Percentiles rank a stretch among this genome's conserved stretches.
Evolutionary conservation across 768 basidiomycete genomes (phyloP).

Genomic region (Leccinum uliginosum): DNA sequence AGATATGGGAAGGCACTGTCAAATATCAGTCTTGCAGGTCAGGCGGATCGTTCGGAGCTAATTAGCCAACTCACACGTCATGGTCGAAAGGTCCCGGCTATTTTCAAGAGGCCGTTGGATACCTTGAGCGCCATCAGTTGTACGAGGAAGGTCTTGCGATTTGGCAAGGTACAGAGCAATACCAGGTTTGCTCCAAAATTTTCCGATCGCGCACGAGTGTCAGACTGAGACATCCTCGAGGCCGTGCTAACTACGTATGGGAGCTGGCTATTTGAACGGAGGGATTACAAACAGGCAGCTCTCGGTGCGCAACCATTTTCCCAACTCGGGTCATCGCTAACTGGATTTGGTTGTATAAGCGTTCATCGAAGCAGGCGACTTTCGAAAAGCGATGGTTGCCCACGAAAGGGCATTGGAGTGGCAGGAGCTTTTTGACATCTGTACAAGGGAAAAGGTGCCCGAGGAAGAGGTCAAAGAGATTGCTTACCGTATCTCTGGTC

Average conservation of each 20-base stretch:
- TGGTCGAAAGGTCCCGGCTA: slow-evolving; percentile 55
- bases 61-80: slow-evolving; percentile 3
- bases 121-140: slow-evolving; percentile 74
- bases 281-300: slow-evolving; percentile 82
- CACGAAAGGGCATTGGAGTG: slow-evolving; percentile 86
- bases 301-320: slow-evolving; percentile 46
- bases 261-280: slow-evolving; percentile 79
- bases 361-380: slow-evolving; percentile 63
- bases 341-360: slow-evolving; percentile 38
- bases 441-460: slow-evolving; percentile 44
- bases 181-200: slow-evolving; percentile 45
- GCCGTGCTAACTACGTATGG: slow-evolving; percentile 72
- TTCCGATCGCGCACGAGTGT: neutral
- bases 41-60: slow-evolving; percentile 5
- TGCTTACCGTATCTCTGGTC: slow-evolving; percentile 79
- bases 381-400: slow-evolving; percentile 76
- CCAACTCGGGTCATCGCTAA: neutral
- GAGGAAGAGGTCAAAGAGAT: slow-evolving; percentile 57
- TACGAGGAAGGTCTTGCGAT: slow-evolving; percentile 70
- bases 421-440: slow-evolving; percentile 88
- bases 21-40: slow-evolving; percentile 74
- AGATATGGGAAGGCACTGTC: slow-evolving; percentile 68
- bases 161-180: slow-evolving; percentile 63
- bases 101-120: slow-evolving; percentile 77
- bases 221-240: slow-evolving; percentile 35